Conservation (phyloP, 75 land plant genomes). For the Selaginella tamariscina region DNA sequence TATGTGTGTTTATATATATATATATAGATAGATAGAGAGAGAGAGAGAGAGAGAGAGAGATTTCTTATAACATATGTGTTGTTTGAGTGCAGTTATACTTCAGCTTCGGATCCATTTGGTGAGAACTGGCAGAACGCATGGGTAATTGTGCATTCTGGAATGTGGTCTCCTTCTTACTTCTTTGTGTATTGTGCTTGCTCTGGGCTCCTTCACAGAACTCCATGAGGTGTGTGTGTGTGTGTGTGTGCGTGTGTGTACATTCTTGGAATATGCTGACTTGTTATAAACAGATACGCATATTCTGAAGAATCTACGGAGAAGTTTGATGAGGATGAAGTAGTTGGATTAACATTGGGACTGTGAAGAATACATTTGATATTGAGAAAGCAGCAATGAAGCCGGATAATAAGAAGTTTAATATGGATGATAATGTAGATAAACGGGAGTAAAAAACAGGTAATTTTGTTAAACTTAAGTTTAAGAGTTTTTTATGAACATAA, state of each 20-base stretch:
- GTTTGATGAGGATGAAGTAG: constrained; percentile 22
- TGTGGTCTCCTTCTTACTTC: constrained; percentile 36
- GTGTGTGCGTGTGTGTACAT: too few species aligned
- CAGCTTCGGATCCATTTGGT: constrained; percentile 51
- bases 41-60: too few species aligned
- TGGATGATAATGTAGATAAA: not conserved
- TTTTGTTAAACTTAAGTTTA: too few species aligned
- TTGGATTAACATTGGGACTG: constrained; percentile 7
- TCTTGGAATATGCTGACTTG: too few species aligned
- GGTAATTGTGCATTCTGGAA: constrained; percentile 74
- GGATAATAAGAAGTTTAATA: not conserved
- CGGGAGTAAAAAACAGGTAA: not conserved
- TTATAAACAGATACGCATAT: constrained; percentile 30
- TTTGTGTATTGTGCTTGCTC: constrained; percentile 41
- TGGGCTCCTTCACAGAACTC: constrained; percentile 63
- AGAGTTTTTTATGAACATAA: too few species aligned
- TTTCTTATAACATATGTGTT: too few species aligned
- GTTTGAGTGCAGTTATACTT: constrained; percentile 47
- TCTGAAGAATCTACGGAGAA: constrained; percentile 18
- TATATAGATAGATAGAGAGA: too few species aligned
- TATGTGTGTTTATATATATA: not conserved
- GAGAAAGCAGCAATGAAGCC: not conserved
- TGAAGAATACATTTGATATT: not conserved
- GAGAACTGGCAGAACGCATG: constrained; percentile 58
- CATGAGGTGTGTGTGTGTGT: constrained; percentile 32